These are phyloP conservation scores for Hypoxylon sp. DNA, from an alignment of 2,329 filamentous ascomycete genomes.

Conservation along the genomic window DNA sequence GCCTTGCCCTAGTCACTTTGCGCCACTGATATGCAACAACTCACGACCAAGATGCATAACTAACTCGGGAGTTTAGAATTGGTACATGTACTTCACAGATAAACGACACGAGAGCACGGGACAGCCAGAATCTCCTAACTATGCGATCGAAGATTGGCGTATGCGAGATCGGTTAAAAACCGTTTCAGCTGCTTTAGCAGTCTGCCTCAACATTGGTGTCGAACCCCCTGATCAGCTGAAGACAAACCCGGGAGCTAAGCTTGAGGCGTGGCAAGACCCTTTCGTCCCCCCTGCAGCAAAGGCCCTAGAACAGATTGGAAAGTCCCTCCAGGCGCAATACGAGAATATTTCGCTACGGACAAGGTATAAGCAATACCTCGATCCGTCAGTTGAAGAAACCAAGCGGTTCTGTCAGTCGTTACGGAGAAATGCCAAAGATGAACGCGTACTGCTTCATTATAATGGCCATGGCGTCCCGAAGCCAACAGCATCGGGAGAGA, in stretches of 20 bases:
- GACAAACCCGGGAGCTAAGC: constrained; percentile 90
- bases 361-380: constrained; percentile 97
- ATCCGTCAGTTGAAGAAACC: constrained; percentile 96
- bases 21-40: not conserved
- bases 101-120: constrained; percentile 97
- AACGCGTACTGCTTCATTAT: constrained; percentile 97
- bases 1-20: constrained; percentile 10
- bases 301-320: constrained; percentile 93
- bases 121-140: constrained; percentile 79
- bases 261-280: constrained; percentile 98
- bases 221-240: constrained; percentile 98
- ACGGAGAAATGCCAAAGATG: constrained; percentile 92
- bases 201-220: constrained; percentile 97
- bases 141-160: constrained; percentile 90
- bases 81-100: constrained; percentile 99
- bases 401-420: constrained; percentile 96
- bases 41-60: constrained; percentile 8
- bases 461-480: constrained; percentile 98
- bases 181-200: constrained; percentile 91
- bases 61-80: constrained; percentile 74
- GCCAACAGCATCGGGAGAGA: constrained; percentile 94
- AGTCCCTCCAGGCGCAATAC: constrained; percentile 95
- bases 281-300: constrained; percentile 85
- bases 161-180: constrained; percentile 98
- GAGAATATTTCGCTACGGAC: constrained; percentile 95